These are phyloP conservation scores for Rhododendron kiyosumense DNA, from an alignment of 148 eudicot genomes.

Conservation along the genomic window DNA sequence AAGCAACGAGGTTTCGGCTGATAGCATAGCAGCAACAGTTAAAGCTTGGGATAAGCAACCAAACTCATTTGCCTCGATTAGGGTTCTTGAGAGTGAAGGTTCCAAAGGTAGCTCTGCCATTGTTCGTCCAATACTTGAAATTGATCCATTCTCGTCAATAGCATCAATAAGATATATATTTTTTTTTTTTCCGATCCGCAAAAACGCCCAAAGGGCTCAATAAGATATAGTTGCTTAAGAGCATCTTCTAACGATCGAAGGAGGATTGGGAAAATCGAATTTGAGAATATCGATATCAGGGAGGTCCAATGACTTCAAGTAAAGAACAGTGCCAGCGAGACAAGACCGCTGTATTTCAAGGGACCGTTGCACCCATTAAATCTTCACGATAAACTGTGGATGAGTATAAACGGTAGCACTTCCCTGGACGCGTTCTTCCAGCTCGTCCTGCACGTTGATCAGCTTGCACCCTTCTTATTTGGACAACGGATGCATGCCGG, in stretches of 20 bases:
- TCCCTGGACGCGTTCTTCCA: conserved; percentile 97
- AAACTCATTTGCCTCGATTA: conserved; percentile 79
- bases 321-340: conserved; percentile 91
- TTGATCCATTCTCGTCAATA: too few species aligned
- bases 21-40: conserved; percentile 93
- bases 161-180: too few species aligned
- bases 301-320: conserved; percentile 84
- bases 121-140: too few species aligned
- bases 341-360: conserved; percentile 94
- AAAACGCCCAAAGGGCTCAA: too few species aligned
- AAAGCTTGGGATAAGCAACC: conserved; percentile 88
- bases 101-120: conserved; percentile 85
- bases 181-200: too few species aligned
- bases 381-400: conserved; percentile 65
- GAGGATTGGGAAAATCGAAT: conserved; percentile 90
- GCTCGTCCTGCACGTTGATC: conserved; percentile 98
- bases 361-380: conserved; percentile 82
- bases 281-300: conserved; percentile 90
- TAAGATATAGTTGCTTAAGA: too few species aligned
- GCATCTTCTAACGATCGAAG: conserved; percentile 25
- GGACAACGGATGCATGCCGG: conserved; percentile 90
- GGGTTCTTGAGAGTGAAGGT: conserved; percentile 92
- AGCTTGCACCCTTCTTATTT: conserved; percentile 98
- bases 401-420: conserved; percentile 85
- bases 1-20: conserved; percentile 87